These are phyloP conservation scores for Detonula confervacea DNA, from an alignment of 352 stramenopile species.

Conservation along the genomic window DNA sequence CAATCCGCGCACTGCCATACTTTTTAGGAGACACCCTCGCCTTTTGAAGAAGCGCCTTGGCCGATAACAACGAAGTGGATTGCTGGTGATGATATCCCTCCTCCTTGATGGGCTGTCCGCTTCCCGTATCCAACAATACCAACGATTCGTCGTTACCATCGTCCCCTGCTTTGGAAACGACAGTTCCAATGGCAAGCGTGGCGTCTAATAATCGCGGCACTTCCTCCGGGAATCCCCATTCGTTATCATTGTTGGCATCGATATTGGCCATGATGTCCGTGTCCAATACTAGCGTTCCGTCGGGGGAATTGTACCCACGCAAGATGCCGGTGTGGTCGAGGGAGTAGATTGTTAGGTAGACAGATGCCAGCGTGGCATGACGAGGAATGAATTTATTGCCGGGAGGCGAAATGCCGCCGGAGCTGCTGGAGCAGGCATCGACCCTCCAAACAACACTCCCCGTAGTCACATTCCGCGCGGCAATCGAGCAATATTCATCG, in stretches of 20 bases:
- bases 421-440: constrained; percentile 60
- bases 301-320: constrained; percentile 40
- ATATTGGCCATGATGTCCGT: constrained; percentile 18
- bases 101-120: constrained; percentile 15
- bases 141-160: too few species aligned
- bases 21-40: constrained; percentile 28
- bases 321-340: constrained; percentile 49
- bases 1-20: background rate
- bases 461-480: constrained; percentile 41
- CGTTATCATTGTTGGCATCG: background rate
- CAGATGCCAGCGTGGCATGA: constrained; percentile 31
- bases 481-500: constrained; percentile 52
- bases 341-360: constrained; percentile 29
- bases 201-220: constrained; percentile 26
- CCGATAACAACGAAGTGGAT: background rate
- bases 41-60: constrained; percentile 21
- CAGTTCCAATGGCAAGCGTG: constrained; percentile 17
- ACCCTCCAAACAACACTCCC: constrained; percentile 67
- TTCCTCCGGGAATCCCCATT: background rate
- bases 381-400: constrained; percentile 25
- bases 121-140: constrained; percentile 22
- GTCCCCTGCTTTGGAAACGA: constrained; percentile 15
- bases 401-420: constrained; percentile 2
- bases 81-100: constrained; percentile 13
- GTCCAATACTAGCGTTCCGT: constrained; percentile 64